Evolutionary conservation across 768 basidiomycete species (phyloP).

Genomic region (Lanmaoa pseudosensibilis): DNA sequence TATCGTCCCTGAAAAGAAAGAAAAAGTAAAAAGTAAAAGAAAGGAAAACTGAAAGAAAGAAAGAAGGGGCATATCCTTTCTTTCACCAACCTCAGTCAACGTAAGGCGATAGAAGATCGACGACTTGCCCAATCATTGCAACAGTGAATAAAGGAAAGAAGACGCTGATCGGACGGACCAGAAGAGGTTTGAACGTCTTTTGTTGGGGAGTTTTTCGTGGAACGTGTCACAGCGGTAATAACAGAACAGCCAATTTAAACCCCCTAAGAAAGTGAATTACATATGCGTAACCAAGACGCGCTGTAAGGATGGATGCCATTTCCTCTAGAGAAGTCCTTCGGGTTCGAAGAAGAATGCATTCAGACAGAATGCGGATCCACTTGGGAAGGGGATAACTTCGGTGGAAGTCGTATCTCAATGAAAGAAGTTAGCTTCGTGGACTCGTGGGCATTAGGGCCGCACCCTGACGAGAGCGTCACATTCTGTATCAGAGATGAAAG

Average conservation of each 20-base stretch:
- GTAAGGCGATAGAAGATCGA: slow-evolving; percentile 9
- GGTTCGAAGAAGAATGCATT: slow-evolving; percentile 7
- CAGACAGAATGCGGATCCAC: slow-evolving; percentile 19
- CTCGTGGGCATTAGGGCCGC: neutral
- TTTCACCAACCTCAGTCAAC: neutral
- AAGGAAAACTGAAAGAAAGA: neutral
- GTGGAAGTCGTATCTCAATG: slow-evolving; percentile 1
- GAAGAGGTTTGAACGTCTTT: neutral
- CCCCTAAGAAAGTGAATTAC: slow-evolving; percentile 1
- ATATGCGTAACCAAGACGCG: slow-evolving; percentile 4
- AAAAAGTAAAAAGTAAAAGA: neutral
- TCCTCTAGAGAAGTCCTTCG: slow-evolving; percentile 3
- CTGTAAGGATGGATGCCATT: slow-evolving; percentile 8
- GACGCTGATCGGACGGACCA: slow-evolving; percentile 3
- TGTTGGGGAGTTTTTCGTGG: slow-evolving; percentile 3
- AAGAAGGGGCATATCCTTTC: neutral
- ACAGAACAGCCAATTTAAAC: slow-evolving; percentile 3
- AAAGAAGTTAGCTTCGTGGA: slow-evolving; percentile 5
- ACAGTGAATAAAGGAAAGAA: neutral
- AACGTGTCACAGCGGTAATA: slow-evolving; percentile 19
- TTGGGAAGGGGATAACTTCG: slow-evolving; percentile 18
- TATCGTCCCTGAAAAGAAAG: neutral
- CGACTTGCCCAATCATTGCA: neutral
- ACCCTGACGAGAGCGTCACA: neutral
- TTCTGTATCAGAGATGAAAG: slow-evolving; percentile 17